Evolutionary conservation across 805 yeast species (phyloP), one percentile per base, ranked within the genome.

Genomic region (Candida andamanensis): DNA sequence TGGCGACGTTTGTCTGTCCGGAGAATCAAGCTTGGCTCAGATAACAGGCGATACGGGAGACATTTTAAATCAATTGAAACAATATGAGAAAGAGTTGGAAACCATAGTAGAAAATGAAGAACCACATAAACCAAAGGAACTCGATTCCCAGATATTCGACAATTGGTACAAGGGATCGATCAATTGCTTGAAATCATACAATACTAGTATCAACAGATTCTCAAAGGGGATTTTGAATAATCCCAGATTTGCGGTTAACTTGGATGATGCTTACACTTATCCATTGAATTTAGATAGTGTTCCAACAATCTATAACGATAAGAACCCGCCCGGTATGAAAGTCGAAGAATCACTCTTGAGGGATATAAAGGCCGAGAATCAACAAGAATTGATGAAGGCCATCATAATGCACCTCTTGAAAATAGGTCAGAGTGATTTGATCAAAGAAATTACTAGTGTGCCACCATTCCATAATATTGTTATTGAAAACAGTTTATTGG

Each of bases 181-280:
- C n/a, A 30, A 37, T 6, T 26, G 39, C 19, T 44, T 65, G 15
- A 65, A 65, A 38, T 26, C 45, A 10, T 64, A 63, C 42, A 64
- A 65, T 40, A 41, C 61, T 3, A 56, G 53, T 19, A 51, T 52
- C 21, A 53, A 56, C 41, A 51, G 42, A 45, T 60, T 63, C 30
- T 56, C 30, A 40, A 63, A 63, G 47, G 55, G 53, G 31, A 37
- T 60, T 7, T 40, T 57, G 6, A 46, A 44, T 33, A 52, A 52
- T 39, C 31, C 57, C n/a, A 47, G 46, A 29, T 60, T 46, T 32
- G 35, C 33, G 20, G 41, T 61, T 20, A 58, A 58, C 33, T 41
- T 65, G 20, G 71, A 64, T 42, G 67, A 59, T 13, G 68, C 70
- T 6, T 64, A 65, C 40, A 52, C 61, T 1, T 65, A 55, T 34